Evolutionary conservation across 257 asterid genomes (phyloP), one percentile per base, ranked within the genome.

Genomic region (Solanum bulbocastanum): DNA sequence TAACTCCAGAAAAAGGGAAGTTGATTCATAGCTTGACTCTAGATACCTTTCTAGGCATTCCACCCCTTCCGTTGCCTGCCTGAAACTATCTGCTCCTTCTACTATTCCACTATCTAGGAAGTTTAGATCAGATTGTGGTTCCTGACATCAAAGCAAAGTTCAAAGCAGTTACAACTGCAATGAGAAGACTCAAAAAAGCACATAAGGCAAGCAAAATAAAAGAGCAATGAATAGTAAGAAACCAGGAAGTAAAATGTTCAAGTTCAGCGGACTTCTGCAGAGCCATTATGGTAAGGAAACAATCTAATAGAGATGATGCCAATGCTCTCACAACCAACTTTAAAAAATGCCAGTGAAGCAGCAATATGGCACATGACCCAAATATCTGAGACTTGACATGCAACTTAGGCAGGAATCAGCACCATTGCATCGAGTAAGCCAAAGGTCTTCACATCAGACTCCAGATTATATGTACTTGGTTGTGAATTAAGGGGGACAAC

Each of bases 1-100:
- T 23, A 69, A 91, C 86, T 75, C 85, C 68, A 49, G 66, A 46
- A 52, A 52, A 49, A 82, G 42, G 39, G 44, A 30, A 82, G 69
- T 30, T 82, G 62, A 82, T 49, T 49, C 69, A 30, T 49, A 82
- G 30, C 42, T 30, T 30, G 69, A 82, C 42, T 49, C 42, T 39
- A 86, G 35, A 36, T 91, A 96, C 98, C 98, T 96, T 92, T 92
- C 98, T 37, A 22, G 71, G 83, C 87, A 84, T 87, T 86, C 91
- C 20, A 88, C 90, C 84, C 91, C 94, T 78, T 92, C 95, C 86
- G 62, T 87, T 60, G 90, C 66, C 87, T 87, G 92, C 30, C 93
- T 88, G 84, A 93, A 90, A 82, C 91, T 88, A 84, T 88, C 91
- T 88, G 93, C 76, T 90, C 91, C 91, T 91, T 92, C 97, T 89